A percentile compares a stretch with the other conserved stretches of the same genome.
Evolutionary conservation across 2,329 filamentous ascomycete genomes (phyloP).

Genomic region (Fusarium subglutinans): DNA sequence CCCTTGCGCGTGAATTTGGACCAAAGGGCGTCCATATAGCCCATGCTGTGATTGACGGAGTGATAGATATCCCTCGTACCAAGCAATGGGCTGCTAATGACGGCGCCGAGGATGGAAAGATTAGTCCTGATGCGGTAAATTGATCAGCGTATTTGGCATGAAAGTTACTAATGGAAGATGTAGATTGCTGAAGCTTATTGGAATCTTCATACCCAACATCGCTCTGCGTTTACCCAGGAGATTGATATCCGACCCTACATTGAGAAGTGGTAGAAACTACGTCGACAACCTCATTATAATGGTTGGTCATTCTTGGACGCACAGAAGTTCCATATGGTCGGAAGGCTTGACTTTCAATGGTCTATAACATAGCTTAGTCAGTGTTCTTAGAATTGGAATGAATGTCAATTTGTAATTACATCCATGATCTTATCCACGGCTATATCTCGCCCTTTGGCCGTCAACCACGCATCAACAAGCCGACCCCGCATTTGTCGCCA

Average conservation of each 20-base stretch:
- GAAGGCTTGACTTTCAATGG: not conserved
- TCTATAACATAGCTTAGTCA: not conserved
- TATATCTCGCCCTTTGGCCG: not conserved
- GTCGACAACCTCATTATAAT: too few species aligned
- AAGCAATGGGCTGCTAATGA: conserved; percentile 60
- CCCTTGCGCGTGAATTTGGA: conserved; percentile 83
- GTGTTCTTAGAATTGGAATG: not conserved
- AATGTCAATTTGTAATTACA: not conserved
- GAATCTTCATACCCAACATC: conserved; percentile 82
- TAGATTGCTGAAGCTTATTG: conserved; percentile 90
- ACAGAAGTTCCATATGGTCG: accelerated
- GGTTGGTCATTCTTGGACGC: not conserved
- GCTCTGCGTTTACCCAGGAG: conserved; percentile 83
- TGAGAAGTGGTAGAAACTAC: conserved; percentile 75
- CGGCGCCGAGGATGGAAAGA: conserved; percentile 67
- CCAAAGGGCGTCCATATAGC: conserved; percentile 85
- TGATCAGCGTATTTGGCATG: not conserved
- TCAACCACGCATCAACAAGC: not conserved
- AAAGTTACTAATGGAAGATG: not conserved
- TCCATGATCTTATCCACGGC: not conserved
- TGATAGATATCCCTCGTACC: conserved; percentile 82
- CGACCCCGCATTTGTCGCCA: conserved; percentile 1
- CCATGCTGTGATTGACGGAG: conserved; percentile 84
- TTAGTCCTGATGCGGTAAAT: conserved; percentile 78
- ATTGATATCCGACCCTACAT: conserved; percentile 81